Evolutionary conservation across 2,329 filamentous ascomycete genomes (phyloP), one percentile per base, ranked within the genome.

Genomic region (Dothideomycetes sp.): DNA sequence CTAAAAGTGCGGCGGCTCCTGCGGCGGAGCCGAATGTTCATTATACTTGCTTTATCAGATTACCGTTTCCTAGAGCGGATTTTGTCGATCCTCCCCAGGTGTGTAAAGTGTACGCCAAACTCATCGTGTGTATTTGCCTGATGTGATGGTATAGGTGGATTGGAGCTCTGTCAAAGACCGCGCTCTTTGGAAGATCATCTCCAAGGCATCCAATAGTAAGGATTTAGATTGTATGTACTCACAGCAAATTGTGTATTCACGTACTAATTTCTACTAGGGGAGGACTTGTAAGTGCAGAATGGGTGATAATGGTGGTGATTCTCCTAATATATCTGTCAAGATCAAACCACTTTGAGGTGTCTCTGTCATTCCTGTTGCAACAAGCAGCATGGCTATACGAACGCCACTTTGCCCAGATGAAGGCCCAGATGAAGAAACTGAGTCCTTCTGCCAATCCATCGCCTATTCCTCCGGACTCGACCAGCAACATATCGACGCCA

Each of bases 371-470:
- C 54, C 72, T 98, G 22, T 75, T 95, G 12, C 85, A 94, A 57
- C 87, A 98, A 62, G 87, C 87, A 47, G 87, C 86, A 59, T 94
- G 87, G 75, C 75, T 96, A 4, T 94, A 91, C 55, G 88, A 96
- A 57, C 74, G 84, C 37, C 86, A 96, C 63, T 75, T 93, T 19
- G 84, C 84, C 1, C 86, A 95, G 57, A 84, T 96, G 35, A 78
- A 85, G 49, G 87, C 84, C 15, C 87, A 95, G 63, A 86, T 96
- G 68, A 78, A 84, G 45, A 91, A 81, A 55, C 77, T 80, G 32
- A 77, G 73, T 3, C 72, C 64, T 41, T 76, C 76, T 3, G 62
- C 68, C 14, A 69, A 70, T 1, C 69, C 73, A 1, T 77, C 77
- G 2, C 75, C 78, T 2, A 54, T 72, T 12, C 74, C 72, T 12